Evolutionary conservation across 208 protist genomes (phyloP), one percentile per base, ranked within the genome.

Genomic region (Eutreptiella sp.): DNA sequence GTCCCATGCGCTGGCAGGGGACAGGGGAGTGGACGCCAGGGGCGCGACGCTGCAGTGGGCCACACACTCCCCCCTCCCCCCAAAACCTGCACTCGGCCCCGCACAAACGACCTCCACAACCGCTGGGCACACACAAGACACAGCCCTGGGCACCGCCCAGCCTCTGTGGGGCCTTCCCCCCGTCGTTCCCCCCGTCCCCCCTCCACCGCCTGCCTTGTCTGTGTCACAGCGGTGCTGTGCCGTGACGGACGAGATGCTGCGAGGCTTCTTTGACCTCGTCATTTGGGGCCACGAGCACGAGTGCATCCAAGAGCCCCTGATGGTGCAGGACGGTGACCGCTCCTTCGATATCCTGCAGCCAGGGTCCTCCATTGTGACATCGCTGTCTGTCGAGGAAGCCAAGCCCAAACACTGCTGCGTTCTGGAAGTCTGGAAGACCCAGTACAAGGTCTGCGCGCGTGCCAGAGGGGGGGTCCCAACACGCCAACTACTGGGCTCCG

Each of bases 221-320:
- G 83, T 9, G 72, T 88, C 38, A 88, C 81, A 38, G 75, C 74
- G 11, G 63, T 59, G 24, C 34, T 29, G 19, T 53, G 63, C 90
- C 63, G 85, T 97, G 34, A 77, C 80, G 50, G 92, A 97, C 54
- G 48, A 78, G 7, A 92, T 96, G 85, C 77, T 98, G 3, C 55
- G 75, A 9, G 77, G 82, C 27, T 94, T 92, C 52, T 77, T 75
- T 33, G 87, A 99, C 52, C 78, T 99, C 19, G 93, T 99, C 5
- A 76, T 99, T 46, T 99, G 96, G 96, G 97, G 95, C 11, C 97
- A 99, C 69, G 97, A 99, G 76, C 97, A 99, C 65, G 94, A 99
- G 69, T n/a, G n/a, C n/a, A n/a, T n/a, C n/a, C n/a, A n/a, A n/a
- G n/a, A n/a, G n/a, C 96, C 94, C 53, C 70, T 83, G 28, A 95